Percentiles rank a stretch among this genome's conserved stretches.
Conservation (phyloP, 2,329 filamentous ascomycete genomes). For the Cladosporium cucumerinum region DNA sequence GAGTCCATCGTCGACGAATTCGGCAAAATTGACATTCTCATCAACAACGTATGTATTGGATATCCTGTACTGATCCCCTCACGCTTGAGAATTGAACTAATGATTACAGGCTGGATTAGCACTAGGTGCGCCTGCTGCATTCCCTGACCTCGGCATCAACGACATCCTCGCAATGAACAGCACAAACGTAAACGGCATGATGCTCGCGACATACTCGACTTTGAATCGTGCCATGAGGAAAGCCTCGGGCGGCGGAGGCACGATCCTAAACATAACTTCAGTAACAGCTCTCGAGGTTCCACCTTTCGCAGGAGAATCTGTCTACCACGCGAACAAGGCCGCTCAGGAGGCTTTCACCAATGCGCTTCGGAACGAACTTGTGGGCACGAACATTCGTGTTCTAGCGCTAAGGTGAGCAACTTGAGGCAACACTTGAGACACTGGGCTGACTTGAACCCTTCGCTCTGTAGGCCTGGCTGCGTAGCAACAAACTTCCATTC, state of each 20-base stretch:
- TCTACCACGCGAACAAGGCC: slow-evolving; percentile 50
- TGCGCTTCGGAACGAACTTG: slow-evolving; percentile 48
- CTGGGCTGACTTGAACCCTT: background rate
- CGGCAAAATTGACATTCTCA: slow-evolving; percentile 43
- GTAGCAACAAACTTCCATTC: slow-evolving; percentile 50
- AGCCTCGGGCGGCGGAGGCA: slow-evolving; percentile 29
- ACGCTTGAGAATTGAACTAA: too few species aligned
- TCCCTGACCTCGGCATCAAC: slow-evolving; percentile 41
- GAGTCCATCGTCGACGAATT: slow-evolving; percentile 32
- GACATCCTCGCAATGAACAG: slow-evolving; percentile 44
- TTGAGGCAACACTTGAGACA: background rate
- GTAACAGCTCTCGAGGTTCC: slow-evolving; percentile 48
- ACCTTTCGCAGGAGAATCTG: slow-evolving; percentile 49
- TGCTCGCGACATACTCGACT: slow-evolving; percentile 45
- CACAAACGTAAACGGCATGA: slow-evolving; percentile 49
- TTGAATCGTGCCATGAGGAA: slow-evolving; percentile 44
- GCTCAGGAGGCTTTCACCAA: slow-evolving; percentile 51
- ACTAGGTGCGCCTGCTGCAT: slow-evolving; percentile 44
- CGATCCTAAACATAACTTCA: slow-evolving; percentile 49
- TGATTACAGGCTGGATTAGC: slow-evolving; percentile 41
- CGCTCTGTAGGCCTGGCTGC: slow-evolving; percentile 44
- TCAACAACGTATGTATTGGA: slow-evolving; percentile 40
- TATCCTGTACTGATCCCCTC: too few species aligned
- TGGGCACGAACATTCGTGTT: slow-evolving; percentile 46
- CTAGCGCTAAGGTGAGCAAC: slow-evolving; percentile 29